phyloP scores from a whole-genome alignment of 225 moss, liverwort and hornwort species.

The Polytrichum formosum region DNA sequence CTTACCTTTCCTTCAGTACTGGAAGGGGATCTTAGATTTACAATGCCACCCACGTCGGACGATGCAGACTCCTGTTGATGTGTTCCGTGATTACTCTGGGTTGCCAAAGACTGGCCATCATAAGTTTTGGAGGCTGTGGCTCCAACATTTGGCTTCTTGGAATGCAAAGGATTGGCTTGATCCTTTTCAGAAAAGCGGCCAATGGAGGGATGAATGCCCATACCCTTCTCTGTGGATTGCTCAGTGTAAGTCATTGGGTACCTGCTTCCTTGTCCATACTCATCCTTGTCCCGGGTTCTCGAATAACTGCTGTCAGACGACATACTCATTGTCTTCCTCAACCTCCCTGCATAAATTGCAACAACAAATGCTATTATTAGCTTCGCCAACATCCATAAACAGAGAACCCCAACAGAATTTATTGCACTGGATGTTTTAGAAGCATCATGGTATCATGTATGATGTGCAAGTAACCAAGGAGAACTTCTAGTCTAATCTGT shows the following conservation, averaged over 20 bases:
- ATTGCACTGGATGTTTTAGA: too few relatives aligned
- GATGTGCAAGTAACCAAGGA: too few relatives aligned
- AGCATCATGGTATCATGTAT: too few relatives aligned
- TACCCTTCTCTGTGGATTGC: conserved; percentile 23
- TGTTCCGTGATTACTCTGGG: conserved; percentile 12
- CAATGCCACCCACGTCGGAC: conserved; percentile 33
- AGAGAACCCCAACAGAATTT: too few relatives aligned
- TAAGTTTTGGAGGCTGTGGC: conserved; percentile 13
- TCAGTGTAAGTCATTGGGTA: conserved; percentile 7
- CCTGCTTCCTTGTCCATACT: conserved; percentile 7
- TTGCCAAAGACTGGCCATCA: conserved; percentile 12
- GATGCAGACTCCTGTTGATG: conserved; percentile 18
- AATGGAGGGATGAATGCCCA: conserved; percentile 39
- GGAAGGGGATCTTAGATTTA: conserved; percentile 24
- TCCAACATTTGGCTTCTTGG: conserved; percentile 11
- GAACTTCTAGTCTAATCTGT: too few relatives aligned
- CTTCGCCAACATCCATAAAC: too few relatives aligned
- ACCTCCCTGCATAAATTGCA: too few relatives aligned
- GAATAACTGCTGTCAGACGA: conserved; percentile 24
- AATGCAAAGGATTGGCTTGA: conserved; percentile 14
- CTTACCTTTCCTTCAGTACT: conserved; percentile 20
- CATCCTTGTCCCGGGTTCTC: conserved; percentile 3
- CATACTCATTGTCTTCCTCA: conserved; percentile 3
- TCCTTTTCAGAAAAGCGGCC: conserved; percentile 32
- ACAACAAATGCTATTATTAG: too few relatives aligned